phyloP scores from a whole-genome alignment of 2,329 filamentous ascomycete genomes.

The Colletotrichum sp. region DNA sequence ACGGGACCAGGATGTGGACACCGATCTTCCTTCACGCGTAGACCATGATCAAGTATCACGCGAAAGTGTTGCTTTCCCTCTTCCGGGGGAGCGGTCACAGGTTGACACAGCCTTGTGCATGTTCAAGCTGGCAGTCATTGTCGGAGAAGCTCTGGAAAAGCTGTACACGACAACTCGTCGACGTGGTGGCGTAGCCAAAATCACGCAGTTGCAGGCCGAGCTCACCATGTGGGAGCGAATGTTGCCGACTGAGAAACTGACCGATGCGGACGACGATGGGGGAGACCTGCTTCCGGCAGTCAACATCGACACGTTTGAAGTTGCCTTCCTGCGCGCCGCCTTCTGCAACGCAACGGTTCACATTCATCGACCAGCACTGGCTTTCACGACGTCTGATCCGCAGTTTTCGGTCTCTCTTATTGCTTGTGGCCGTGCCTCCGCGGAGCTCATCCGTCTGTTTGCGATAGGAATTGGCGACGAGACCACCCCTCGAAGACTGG shows the following conservation, averaged over 20 bases:
- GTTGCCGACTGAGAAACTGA: neutral
- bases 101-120: constrained; percentile 27
- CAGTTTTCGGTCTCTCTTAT: constrained; percentile 24
- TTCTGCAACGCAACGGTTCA: constrained; percentile 27
- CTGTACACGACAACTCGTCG: constrained; percentile 29
- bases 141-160: constrained; percentile 26
- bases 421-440: constrained; percentile 21
- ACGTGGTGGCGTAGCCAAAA: constrained; percentile 28
- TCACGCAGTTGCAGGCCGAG: constrained; percentile 26
- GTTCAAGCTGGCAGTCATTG: constrained; percentile 28
- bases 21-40: constrained; percentile 27
- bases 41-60: constrained; percentile 28
- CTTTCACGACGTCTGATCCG: constrained; percentile 25
- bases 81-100: constrained; percentile 28
- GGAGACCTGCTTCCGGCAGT: neutral
- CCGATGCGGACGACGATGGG: constrained; percentile 8
- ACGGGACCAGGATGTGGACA: constrained; percentile 30
- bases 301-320: neutral
- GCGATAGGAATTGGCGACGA: neutral
- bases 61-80: constrained; percentile 26
- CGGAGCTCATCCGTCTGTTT: neutral
- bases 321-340: constrained; percentile 20
- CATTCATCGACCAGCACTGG: constrained; percentile 27
- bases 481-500: neutral
- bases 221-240: constrained; percentile 27